phyloP scores from a whole-genome alignment of 306 rosid genomes.

The Oxytropis ochrocephala region DNA sequence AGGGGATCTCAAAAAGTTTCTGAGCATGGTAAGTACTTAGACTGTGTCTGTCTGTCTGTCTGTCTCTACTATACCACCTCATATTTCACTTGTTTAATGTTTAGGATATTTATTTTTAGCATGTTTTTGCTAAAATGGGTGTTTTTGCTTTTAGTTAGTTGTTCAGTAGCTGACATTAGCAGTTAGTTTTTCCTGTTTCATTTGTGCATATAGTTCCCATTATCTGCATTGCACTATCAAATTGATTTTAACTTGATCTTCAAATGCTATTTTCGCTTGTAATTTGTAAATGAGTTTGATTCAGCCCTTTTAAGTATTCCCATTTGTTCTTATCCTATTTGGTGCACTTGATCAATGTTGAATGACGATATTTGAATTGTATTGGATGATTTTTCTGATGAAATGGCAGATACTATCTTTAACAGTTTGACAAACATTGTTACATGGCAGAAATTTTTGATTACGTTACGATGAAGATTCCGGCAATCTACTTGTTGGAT shows the following conservation, averaged over 20 bases:
- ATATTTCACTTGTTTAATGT: slow-evolving; percentile 1
- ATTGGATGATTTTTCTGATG: slow-evolving; percentile 1
- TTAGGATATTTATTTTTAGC: background rate
- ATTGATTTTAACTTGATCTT: background rate
- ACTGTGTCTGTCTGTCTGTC: background rate
- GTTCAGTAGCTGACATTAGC: background rate
- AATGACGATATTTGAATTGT: slow-evolving; percentile 8
- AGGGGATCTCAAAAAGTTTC: slow-evolving; percentile 40
- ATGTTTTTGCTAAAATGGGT: background rate
- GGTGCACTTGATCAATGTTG: slow-evolving; percentile 5
- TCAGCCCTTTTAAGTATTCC: background rate
- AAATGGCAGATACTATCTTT: slow-evolving; percentile 21
- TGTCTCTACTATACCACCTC: background rate
- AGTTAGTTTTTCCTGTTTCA: background rate
- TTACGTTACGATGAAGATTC: slow-evolving; percentile 43
- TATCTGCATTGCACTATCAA: background rate
- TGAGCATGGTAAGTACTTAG: slow-evolving; percentile 38
- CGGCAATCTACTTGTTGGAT: slow-evolving; percentile 72
- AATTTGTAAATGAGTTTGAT: background rate
- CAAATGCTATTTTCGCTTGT: background rate
- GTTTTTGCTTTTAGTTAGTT: background rate
- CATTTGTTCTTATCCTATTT: slow-evolving; percentile 1
- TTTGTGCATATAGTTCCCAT: background rate
- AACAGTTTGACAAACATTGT: slow-evolving; percentile 10
- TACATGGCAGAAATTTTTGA: slow-evolving; percentile 48